Evolutionary conservation across 306 rosid genomes (phyloP).

Genomic region (Morella rubra): DNA sequence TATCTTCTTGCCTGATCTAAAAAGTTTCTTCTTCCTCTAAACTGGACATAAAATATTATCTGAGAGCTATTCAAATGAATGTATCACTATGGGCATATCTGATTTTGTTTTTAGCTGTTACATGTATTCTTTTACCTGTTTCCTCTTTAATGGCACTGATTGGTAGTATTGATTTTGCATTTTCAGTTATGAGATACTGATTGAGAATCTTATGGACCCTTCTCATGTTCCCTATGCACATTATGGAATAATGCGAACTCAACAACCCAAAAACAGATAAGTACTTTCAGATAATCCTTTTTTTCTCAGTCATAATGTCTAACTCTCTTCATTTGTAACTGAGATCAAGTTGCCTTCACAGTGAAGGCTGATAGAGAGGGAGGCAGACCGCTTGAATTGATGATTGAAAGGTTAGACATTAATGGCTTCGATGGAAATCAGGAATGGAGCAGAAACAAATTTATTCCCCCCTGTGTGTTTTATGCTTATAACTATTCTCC

Average conservation of each 20-base stretch:
- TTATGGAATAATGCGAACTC: constrained; percentile 58
- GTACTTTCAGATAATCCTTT: constrained; percentile 9
- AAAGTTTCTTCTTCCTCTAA: neutral
- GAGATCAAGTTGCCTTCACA: constrained; percentile 31
- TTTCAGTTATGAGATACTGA: constrained; percentile 85
- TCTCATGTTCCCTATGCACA: constrained; percentile 88
- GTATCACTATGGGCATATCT: neutral
- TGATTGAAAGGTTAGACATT: constrained; percentile 43
- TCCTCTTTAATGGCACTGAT: neutral
- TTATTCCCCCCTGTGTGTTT: constrained; percentile 70
- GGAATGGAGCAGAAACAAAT: constrained; percentile 47
- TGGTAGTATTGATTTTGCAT: constrained; percentile 15
- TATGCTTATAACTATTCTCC: constrained; percentile 41
- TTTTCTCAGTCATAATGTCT: constrained; percentile 3
- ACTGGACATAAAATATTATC: neutral
- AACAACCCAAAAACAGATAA: constrained; percentile 48
- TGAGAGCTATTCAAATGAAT: neutral
- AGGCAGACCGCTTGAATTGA: constrained; percentile 75
- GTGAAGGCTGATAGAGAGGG: constrained; percentile 92
- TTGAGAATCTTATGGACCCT: constrained; percentile 95
- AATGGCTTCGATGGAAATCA: constrained; percentile 66
- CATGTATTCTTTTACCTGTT: neutral
- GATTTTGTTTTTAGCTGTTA: neutral
- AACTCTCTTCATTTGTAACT: constrained; percentile 12
- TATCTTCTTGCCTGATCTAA: neutral